Evolutionary conservation across 2,329 filamentous ascomycete genomes (phyloP).

Genomic region (Cercospora sojina): DNA sequence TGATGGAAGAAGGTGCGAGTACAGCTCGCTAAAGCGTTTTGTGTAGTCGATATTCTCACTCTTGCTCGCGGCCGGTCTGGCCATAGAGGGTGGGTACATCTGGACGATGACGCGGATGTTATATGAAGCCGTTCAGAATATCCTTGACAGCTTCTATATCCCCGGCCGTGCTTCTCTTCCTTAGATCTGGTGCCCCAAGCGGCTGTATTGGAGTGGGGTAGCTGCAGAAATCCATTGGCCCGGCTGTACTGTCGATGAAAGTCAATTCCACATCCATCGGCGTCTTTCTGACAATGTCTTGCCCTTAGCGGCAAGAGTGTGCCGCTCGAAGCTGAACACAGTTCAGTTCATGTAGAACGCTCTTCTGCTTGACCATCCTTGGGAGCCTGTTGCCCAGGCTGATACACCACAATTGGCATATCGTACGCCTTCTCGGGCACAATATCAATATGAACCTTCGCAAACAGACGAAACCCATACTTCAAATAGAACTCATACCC

Average conservation of each 20-base stretch:
- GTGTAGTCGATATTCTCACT: constrained; percentile 1
- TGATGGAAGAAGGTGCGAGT: constrained; percentile 17
- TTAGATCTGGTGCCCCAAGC: neutral
- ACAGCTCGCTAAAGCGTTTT: constrained; percentile 16
- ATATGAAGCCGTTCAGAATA: neutral
- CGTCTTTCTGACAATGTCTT: neutral
- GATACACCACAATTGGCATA: constrained; percentile 22
- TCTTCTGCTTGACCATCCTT: neutral
- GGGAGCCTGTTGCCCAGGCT: constrained; percentile 3
- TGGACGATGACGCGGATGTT: neutral
- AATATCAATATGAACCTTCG: constrained; percentile 19
- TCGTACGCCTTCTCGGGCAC: constrained; percentile 27
- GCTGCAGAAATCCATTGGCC: neutral
- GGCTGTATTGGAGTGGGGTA: neutral
- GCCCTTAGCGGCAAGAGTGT: neutral
- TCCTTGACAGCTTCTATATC: neutral
- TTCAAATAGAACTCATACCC: constrained; percentile 28
- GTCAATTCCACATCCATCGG: neutral
- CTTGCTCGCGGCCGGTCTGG: neutral
- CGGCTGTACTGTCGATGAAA: neutral
- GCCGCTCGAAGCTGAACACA: neutral
- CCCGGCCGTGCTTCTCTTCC: neutral
- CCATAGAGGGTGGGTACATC: neutral
- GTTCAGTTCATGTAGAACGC: neutral
- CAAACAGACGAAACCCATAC: constrained; percentile 21